These are phyloP conservation scores for Emmonsiellopsis sp. DNA, from an alignment of 2,329 filamentous ascomycete genomes.

Conservation along the genomic window DNA sequence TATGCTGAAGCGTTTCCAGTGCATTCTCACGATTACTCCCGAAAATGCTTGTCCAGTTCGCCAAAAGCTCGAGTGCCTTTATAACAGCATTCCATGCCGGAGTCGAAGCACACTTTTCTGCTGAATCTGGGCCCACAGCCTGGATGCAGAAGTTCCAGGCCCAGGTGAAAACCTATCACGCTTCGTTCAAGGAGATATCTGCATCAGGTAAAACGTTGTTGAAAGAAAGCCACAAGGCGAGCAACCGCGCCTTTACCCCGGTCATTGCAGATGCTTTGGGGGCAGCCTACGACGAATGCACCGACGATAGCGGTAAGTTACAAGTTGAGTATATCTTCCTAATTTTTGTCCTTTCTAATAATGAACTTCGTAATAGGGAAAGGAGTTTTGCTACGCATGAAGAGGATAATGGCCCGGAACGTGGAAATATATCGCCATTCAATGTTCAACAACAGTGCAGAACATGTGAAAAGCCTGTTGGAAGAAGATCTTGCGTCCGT, in stretches of 20 bases:
- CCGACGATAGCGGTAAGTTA: slow-evolving; percentile 29
- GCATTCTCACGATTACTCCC: slow-evolving; percentile 1
- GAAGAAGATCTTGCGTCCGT: background rate
- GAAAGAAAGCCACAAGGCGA: slow-evolving; percentile 29
- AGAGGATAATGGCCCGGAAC: background rate
- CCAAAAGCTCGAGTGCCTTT: background rate
- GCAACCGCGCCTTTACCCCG: slow-evolving; percentile 46
- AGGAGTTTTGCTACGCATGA: background rate
- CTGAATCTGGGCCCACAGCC: background rate
- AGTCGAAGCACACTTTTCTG: background rate
- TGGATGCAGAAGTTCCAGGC: background rate
- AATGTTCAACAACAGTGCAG: background rate
- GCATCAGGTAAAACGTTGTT: background rate
- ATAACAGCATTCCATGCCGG: background rate
- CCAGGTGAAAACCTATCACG: background rate
- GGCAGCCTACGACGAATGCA: slow-evolving; percentile 38
- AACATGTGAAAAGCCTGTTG: background rate
- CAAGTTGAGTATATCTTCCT: background rate
- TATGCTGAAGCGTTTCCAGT: background rate
- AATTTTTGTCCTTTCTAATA: background rate
- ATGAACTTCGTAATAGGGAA: background rate
- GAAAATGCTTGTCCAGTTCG: background rate
- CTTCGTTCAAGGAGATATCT: slow-evolving; percentile 29
- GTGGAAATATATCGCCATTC: background rate
- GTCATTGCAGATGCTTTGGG: slow-evolving; percentile 39